Evolutionary conservation across 345 rosid species (phyloP), one percentile per base, ranked within the genome.

Genomic region (Sapria himalayana): DNA sequence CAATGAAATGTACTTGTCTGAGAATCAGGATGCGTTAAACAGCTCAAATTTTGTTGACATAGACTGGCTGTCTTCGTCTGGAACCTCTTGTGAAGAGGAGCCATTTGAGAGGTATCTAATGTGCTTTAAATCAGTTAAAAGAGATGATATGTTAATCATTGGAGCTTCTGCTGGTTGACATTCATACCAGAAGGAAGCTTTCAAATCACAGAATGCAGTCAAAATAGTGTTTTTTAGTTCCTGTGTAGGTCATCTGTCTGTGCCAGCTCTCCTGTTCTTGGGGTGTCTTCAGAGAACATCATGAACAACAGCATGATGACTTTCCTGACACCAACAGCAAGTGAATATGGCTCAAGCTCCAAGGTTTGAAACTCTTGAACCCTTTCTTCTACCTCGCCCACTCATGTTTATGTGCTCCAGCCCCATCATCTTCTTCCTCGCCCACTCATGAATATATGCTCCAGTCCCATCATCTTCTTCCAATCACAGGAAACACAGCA

Each of bases 41-140:
- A 73, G 55, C 67, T 91, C 93, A 22, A 91, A 91, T 64, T 91
- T 91, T 61, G 64, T 91, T 53, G 95, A 91, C 60, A 51, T 84
- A 24, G 95, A 84, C 52, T 73, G 92, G 89, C 72, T 91, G 22
- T 91, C 95, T 3, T 91, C 95, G 19, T 77, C 93, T 1, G 95
- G 79, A 48, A 84, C 74, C 56, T 79, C 91, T 43, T 80, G 78
- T 4, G 93, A 91, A 41, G 92, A 80, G 29, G 93, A 91, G 54
- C 76, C 59, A 35, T 70, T 59, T 54, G 78, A 71, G 63, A 91
- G 99, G 99, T 91, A 76, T 44, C 22, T 45, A 18, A 52, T 15
- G 2, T 5, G 15, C 1, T 18, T 4, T 22, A 13, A 12, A 2
- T 51, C 16, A 12, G 7, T 39, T n/a, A 17, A 40, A 11, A 20